Conservation (phyloP, 2,329 filamentous ascomycete species). For the Alternaria novae-zelandiae region DNA sequence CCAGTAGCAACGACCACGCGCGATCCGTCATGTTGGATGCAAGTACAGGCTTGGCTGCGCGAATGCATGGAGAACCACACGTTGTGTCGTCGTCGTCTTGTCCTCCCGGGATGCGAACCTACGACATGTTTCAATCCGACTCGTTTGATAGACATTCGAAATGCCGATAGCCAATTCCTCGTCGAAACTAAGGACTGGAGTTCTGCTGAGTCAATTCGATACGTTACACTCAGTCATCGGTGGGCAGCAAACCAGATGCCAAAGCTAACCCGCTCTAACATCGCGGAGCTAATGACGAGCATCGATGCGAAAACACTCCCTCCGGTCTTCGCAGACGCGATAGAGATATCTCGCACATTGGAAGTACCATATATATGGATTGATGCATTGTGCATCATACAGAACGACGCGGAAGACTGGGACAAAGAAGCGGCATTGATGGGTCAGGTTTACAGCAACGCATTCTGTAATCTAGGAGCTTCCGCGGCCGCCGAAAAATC, state of each 20-base stretch:
- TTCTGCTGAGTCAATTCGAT: not conserved
- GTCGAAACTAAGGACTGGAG: not conserved
- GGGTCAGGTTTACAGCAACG: not conserved
- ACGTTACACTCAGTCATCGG: not conserved
- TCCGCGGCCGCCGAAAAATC: not conserved
- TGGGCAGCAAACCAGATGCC: not conserved
- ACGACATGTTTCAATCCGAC: not conserved
- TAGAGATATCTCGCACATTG: not conserved
- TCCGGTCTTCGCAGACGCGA: not conserved
- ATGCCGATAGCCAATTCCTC: not conserved
- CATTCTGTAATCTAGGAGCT: not conserved
- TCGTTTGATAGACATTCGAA: not conserved
- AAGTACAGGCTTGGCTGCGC: not conserved
- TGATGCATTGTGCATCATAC: not conserved
- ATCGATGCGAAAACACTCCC: not conserved
- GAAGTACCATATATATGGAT: not conserved
- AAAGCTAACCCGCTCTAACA: not conserved
- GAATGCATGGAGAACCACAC: not conserved
- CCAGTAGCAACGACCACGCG: not conserved
- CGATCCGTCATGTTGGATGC: not conserved
- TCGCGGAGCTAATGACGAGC: not conserved
- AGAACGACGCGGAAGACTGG: not conserved
- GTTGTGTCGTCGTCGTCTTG: not conserved
- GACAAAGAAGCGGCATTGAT: not conserved
- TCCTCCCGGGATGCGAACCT: not conserved